phyloP scores from a whole-genome alignment of 2,329 filamentous ascomycete genomes.

The Aureobasidium sp. region DNA sequence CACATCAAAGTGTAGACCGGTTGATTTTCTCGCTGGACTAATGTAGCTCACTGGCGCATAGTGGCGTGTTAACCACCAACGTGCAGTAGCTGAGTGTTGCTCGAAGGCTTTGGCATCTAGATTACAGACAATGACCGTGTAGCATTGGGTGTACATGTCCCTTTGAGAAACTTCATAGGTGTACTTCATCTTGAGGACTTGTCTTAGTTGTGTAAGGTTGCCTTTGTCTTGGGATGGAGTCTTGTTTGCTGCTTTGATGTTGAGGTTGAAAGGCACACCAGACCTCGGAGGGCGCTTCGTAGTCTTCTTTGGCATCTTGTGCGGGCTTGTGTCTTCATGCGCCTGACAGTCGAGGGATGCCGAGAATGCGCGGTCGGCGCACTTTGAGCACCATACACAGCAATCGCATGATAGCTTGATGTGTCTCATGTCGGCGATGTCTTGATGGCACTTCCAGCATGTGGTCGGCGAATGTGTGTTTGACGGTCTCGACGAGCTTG shows the following conservation, averaged over 20 bases:
- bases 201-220: background rate
- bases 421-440: too few species aligned
- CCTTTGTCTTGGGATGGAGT: background rate
- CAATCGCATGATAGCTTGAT: too few species aligned
- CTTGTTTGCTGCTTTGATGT: background rate
- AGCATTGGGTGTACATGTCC: background rate
- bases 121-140: background rate
- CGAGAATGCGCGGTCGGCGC: too few species aligned
- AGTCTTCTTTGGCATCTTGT: background rate
- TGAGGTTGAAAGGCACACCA: background rate
- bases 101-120: background rate
- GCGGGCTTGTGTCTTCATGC: background rate
- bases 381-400: too few species aligned
- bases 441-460: too few species aligned
- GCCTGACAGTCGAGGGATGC: too few species aligned
- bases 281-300: background rate
- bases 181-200: background rate
- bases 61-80: background rate
- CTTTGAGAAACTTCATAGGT: constrained; percentile 2
- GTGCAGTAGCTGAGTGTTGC: background rate
- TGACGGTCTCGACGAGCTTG: too few species aligned
- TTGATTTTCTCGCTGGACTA: background rate
- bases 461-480: too few species aligned
- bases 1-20: background rate
- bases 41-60: background rate